Evolutionary conservation across 192 early-diverging fungal species (phyloP).

Genomic region (Linnemannia zychae): DNA sequence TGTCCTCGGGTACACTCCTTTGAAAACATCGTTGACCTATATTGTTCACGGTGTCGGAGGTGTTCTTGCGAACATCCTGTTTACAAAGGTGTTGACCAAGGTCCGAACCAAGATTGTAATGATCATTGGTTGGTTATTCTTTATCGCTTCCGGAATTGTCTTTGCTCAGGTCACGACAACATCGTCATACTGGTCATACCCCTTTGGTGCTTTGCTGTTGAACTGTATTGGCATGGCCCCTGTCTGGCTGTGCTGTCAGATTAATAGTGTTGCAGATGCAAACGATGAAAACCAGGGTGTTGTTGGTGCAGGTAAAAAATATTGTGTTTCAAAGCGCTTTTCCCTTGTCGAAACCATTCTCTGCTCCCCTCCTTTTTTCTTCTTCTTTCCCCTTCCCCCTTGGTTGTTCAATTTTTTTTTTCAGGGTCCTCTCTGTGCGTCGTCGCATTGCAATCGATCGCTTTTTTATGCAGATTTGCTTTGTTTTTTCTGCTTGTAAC

Average conservation of each 20-base stretch:
- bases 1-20: constrained; percentile 28
- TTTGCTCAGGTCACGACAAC: constrained; percentile 24
- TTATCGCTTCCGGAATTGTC: constrained; percentile 35
- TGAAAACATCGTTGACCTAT: constrained; percentile 27
- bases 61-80: constrained; percentile 2
- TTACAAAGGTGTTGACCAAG: constrained; percentile 3
- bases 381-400: neutral
- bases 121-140: constrained; percentile 33
- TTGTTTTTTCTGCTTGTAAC: neutral
- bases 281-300: constrained; percentile 42
- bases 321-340: neutral
- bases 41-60: constrained; percentile 32
- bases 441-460: neutral
- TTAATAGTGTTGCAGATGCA: constrained; percentile 44
- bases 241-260: constrained; percentile 42
- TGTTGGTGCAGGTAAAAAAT: constrained; percentile 35
- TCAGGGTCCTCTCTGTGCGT: neutral
- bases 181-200: constrained; percentile 35
- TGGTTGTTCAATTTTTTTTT: neutral
- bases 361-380: neutral
- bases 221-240: constrained; percentile 27
- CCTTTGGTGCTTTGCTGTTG: constrained; percentile 27
- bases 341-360: neutral
- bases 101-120: constrained; percentile 29
- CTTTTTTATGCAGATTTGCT: neutral